Evolutionary conservation across 2,329 filamentous ascomycete species (phyloP), one percentile per base, ranked within the genome.

Genomic region (Xylariaceae sp.): DNA sequence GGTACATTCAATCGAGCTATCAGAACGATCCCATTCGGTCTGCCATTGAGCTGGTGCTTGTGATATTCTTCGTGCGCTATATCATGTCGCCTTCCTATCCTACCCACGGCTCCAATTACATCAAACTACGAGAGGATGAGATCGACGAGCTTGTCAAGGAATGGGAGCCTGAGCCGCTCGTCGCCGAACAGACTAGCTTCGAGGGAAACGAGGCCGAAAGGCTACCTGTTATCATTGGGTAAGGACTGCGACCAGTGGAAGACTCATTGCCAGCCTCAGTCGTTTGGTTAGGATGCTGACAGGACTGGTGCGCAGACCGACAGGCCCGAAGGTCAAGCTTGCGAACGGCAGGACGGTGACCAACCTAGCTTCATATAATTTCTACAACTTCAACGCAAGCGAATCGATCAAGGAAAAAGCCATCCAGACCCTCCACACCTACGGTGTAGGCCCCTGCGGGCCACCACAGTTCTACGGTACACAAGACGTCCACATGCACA

Each of bases 381-480:
- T 94, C 72, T 97, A 95, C 78, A 97, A 99, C 75, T 91, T 99
- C 71, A 89, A 95, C 60, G 84, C 84, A 49, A 96, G 96, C 69
- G 92, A 97, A 58, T 82, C 86, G 34, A 85, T 99, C 65, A 96
- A 95, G 68, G 91, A 96, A 64, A 95, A 96, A 71, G 94, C 92
- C 1, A 91, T 99, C 58, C 87, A 92, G 70, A 95, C 92, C 0
- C 81, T 99, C 37, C 88, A 92, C 56, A 95, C 89, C 18, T 99
- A 99, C 65, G 94, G 94, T 53, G 95, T 99, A 39, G 95, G 94
- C 8, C 92, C 94, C 53, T 99, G 94, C 69, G 94, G 94, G 18
- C 94, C 94, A 16, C 94, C 94, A 5, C 92, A 95, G 60, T 99
- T 99, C 75, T 99, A 99, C 74, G 94, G 92, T 61, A 99, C 91